Evolutionary conservation across 75 land plant species (phyloP), one percentile per base, ranked within the genome.

Genomic region (Pinus albicaulis): DNA sequence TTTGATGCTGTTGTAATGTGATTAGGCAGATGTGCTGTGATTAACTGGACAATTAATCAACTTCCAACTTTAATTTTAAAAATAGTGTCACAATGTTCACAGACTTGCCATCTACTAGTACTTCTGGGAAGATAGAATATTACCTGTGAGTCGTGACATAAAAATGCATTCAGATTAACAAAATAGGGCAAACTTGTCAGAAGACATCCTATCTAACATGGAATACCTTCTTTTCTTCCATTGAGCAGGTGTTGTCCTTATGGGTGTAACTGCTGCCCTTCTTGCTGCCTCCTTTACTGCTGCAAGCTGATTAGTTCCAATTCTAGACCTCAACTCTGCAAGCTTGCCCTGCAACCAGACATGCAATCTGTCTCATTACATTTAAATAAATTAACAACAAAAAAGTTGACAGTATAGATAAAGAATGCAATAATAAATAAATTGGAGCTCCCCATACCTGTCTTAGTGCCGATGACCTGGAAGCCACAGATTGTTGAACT

Each of bases 281-380:
- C 78, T 76, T 56, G 92, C 92, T 73, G 55, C 76, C 59, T 87
- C 89, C 60, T 74, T 68, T 25, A 89, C 77, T 57, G 83, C 56
- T 59, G 92, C 89, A 66, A 90, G 87, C 57, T 80, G 85, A 55
- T 48, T 52, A 70, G 85, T 85, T 71, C 79, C 84, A 69, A 80
- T 85, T 70, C 81, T 87, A 56, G 92, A 80, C 82, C 92, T 90
- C 76, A 82, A 87, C 56, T 82, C 74, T 31, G 92, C 89, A 74
- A 90, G 81, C 38, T 71, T 82, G 0, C 87, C 92, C 91, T 89
- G 68, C 1, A 57, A 26, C 19, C 6, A 28, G 17, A 76, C 14
- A 44, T 55, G 14, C 23, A 76, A 19, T 5, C 13, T 57, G 34
- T 71, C 14, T 44, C 70, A 31, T 3, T 38, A 58, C 16, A 72